phyloP scores from a whole-genome alignment of 1,284 basidiomycete species.

The Rhodofomes roseus region DNA sequence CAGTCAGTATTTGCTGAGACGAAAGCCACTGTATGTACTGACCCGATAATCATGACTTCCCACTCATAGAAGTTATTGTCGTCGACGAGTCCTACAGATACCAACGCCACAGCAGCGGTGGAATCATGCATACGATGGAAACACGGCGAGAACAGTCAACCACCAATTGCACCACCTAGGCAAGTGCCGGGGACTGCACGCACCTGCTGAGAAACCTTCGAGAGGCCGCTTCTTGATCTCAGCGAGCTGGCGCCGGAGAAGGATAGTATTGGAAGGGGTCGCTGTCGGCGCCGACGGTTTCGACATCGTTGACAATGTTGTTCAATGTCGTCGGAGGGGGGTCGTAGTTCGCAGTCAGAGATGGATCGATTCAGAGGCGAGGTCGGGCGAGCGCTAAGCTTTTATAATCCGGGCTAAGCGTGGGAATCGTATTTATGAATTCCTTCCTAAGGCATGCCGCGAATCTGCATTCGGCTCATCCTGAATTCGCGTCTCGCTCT shows the following conservation, averaged over 20 bases:
- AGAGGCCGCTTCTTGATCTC: conserved; percentile 89
- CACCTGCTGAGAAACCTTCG: conserved; percentile 92
- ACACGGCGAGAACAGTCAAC: conserved; percentile 12
- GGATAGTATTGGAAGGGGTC: conserved; percentile 56
- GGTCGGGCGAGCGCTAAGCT: conserved; percentile 1
- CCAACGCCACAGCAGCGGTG: conserved; percentile 19
- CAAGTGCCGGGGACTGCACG: conserved; percentile 14
- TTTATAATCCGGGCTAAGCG: conserved; percentile 5
- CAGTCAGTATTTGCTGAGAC: conserved; percentile 7
- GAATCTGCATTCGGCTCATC: not conserved
- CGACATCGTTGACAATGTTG: conserved; percentile 14
- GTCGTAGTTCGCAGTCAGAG: not conserved
- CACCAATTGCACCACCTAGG: conserved; percentile 22
- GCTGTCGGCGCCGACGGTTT: conserved; percentile 20
- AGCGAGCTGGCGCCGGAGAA: conserved; percentile 77
- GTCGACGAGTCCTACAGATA: conserved; percentile 75
- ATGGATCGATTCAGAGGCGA: conserved; percentile 8
- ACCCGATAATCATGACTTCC: conserved; percentile 94
- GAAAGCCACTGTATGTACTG: conserved; percentile 27
- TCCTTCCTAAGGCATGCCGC: no score
- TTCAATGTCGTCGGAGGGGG: not conserved
- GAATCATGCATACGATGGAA: conserved; percentile 15
- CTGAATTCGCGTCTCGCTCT: no score
- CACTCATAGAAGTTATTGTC: conserved; percentile 92
- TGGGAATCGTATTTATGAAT: conserved; percentile 6